phyloP scores from a whole-genome alignment of 805 yeast species.

The Starmera dryadoides region DNA sequence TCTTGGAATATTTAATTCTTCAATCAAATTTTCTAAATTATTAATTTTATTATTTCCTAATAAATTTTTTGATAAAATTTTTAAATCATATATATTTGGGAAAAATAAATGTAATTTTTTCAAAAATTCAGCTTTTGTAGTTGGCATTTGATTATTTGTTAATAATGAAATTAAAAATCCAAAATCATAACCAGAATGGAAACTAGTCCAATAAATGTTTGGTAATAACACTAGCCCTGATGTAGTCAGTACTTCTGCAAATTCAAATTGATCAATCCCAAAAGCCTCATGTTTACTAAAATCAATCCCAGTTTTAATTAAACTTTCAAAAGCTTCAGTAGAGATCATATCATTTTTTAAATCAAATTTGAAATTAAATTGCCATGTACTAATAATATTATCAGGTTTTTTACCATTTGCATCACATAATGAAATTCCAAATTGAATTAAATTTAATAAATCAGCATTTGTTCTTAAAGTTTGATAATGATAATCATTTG shows the following conservation, averaged over 20 bases:
- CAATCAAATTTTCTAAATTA: constrained; percentile 53
- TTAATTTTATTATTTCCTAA: constrained; percentile 6
- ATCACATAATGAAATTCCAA: constrained; percentile 73
- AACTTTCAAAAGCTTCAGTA: constrained; percentile 72
- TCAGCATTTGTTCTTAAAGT: constrained; percentile 90
- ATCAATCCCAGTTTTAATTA: constrained; percentile 78
- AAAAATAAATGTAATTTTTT: constrained; percentile 65
- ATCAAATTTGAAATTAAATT: constrained; percentile 85
- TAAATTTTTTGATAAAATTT: constrained; percentile 33
- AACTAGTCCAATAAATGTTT: constrained; percentile 77
- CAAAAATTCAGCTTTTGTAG: constrained; percentile 69
- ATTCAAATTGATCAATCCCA: constrained; percentile 75
- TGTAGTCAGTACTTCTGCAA: constrained; percentile 78
- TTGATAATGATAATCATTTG: constrained; percentile 92
- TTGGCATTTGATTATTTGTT: constrained; percentile 72
- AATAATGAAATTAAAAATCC: constrained; percentile 80
- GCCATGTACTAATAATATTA: constrained; percentile 79
- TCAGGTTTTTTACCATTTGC: constrained; percentile 64
- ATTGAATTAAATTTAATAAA: constrained; percentile 75
- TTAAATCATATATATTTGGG: constrained; percentile 81
- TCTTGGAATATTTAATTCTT: constrained; percentile 62
- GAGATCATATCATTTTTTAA: constrained; percentile 76
- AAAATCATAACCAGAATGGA: constrained; percentile 90
- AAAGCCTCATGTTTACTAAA: constrained; percentile 63
- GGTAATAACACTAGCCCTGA: constrained; percentile 75